Evolutionary conservation across 306 rosid genomes (phyloP).

Genomic region (Prunus campanulata): DNA sequence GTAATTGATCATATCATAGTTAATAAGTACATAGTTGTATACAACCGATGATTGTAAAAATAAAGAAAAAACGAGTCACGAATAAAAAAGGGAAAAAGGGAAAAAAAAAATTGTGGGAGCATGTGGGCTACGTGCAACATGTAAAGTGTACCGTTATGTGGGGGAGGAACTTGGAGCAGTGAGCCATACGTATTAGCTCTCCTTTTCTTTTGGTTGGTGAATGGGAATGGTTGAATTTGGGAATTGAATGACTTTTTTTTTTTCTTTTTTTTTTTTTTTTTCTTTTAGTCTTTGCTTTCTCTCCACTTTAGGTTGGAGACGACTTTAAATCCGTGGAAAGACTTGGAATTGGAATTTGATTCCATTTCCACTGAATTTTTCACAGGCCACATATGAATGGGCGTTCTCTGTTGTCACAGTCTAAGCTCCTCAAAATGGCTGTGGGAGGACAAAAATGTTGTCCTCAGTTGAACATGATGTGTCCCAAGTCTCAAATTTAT

Average conservation of each 20-base stretch:
- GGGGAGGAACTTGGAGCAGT: background rate
- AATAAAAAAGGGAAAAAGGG: background rate
- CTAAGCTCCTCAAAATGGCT: background rate
- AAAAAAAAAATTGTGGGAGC: background rate
- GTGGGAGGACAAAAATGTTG: background rate
- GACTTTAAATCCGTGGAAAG: background rate
- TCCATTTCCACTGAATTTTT: background rate
- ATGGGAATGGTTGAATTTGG: background rate
- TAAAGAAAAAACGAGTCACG: background rate
- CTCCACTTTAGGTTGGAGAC: background rate
- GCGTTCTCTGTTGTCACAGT: background rate
- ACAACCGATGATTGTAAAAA: background rate
- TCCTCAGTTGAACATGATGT: background rate
- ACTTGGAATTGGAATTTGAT: background rate
- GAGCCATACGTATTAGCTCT: background rate
- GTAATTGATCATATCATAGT: too few species aligned
- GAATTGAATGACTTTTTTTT: background rate
- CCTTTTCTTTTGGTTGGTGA: background rate
- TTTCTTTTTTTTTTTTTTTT: background rate
- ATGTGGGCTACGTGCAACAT: background rate
- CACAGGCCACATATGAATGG: background rate
- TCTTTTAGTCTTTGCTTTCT: background rate
- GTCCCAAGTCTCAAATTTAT: background rate
- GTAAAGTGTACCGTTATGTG: background rate
- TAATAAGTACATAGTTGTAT: too few species aligned